Percentiles rank a stretch among this genome's conserved stretches.
phyloP scores from a whole-genome alignment of 495 filamentous ascomycete species.

The Annulohypoxylon maeteangense region DNA sequence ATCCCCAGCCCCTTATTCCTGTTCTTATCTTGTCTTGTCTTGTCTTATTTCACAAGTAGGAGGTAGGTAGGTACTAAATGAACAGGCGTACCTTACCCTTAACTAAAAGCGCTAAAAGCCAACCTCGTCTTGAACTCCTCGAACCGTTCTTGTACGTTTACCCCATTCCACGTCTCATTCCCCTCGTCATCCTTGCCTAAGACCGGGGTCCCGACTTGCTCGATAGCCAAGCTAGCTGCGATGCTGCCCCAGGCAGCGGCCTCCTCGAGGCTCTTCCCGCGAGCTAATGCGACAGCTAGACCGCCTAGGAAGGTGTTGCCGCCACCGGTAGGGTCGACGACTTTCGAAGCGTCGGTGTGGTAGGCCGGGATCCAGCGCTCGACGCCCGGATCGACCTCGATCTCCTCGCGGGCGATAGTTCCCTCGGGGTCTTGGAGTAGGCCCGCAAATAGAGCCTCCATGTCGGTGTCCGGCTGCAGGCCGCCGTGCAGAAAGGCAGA shows the following conservation, averaged over 20 bases:
- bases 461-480: slow-evolving; percentile 62
- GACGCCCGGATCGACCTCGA: slow-evolving; percentile 65
- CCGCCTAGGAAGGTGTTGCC: slow-evolving; percentile 94
- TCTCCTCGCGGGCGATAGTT: slow-evolving; percentile 66
- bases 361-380: slow-evolving; percentile 69
- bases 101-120: slow-evolving; percentile 34
- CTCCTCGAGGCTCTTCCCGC: slow-evolving; percentile 69
- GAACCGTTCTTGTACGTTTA: slow-evolving; percentile 64
- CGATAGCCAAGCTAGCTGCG: slow-evolving; percentile 91
- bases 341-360: slow-evolving; percentile 60
- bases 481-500: slow-evolving; percentile 54
- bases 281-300: slow-evolving; percentile 77
- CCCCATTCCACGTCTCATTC: slow-evolving; percentile 82
- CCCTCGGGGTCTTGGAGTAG: slow-evolving; percentile 61
- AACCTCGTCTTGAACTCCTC: slow-evolving; percentile 57
- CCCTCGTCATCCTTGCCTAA: slow-evolving; percentile 63
- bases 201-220: slow-evolving; percentile 86
- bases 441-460: slow-evolving; percentile 63
- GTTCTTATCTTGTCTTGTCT: not conserved
- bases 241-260: slow-evolving; percentile 84
- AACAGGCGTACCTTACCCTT: not conserved
- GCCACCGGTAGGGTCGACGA: slow-evolving; percentile 94
- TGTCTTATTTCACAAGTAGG: not conserved
- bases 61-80: not conserved
- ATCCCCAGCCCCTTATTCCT: not conserved